Conservation (phyloP, 139 green algal genomes). For the Micromonas commoda region DNA sequence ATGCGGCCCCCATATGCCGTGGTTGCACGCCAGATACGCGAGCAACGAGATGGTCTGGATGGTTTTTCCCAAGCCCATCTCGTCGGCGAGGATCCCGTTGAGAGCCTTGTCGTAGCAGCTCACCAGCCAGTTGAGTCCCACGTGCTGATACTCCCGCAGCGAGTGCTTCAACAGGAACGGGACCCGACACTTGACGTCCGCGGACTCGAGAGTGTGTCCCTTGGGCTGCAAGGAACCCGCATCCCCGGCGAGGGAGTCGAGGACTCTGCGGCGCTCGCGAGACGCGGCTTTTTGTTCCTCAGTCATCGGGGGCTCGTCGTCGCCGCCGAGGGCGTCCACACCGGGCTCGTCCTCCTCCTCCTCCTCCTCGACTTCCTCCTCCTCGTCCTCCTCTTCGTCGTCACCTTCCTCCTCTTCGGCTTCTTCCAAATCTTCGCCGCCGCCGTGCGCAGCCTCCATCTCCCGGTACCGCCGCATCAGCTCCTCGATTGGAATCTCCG, state of each 20-base stretch:
- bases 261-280: not conserved
- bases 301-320: constrained; percentile 5
- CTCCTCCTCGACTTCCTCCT: constrained; percentile 30
- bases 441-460: not conserved
- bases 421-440: not conserved
- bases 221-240: not conserved
- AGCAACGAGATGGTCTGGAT: constrained; percentile 92
- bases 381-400: constrained; percentile 14
- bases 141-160: constrained; percentile 92
- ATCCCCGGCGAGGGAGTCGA: not conserved
- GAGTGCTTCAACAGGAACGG: constrained; percentile 87
- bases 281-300: not conserved
- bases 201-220: not conserved
- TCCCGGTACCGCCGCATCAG: constrained; percentile 11
- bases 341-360: constrained; percentile 28
- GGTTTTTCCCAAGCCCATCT: constrained; percentile 94
- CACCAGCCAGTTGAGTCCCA: constrained; percentile 95
- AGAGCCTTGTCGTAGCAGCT: constrained; percentile 80
- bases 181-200: constrained; percentile 27
- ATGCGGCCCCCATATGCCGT: constrained; percentile 90
- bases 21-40: constrained; percentile 79
- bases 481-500: constrained; percentile 20
- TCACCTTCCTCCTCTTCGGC: constrained; percentile 18
- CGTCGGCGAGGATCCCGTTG: constrained; percentile 91
- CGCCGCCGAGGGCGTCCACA: not conserved